These are phyloP conservation scores for Neurospora tetraspora DNA, from an alignment of 495 filamentous ascomycete species.

Conservation along the genomic window DNA sequence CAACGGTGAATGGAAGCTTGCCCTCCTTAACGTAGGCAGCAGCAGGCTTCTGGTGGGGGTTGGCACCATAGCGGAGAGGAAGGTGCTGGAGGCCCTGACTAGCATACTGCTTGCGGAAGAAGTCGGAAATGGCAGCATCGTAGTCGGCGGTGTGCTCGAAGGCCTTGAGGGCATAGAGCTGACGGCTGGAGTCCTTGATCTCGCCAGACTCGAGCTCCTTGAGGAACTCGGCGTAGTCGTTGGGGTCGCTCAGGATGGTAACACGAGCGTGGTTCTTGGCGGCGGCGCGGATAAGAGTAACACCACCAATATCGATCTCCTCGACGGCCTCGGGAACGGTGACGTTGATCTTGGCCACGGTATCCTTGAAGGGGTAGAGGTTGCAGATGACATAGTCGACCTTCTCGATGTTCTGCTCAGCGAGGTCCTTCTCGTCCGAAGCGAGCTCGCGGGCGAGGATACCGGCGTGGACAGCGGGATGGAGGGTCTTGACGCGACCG, in stretches of 20 bases:
- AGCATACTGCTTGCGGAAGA: constrained; percentile 95
- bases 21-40: constrained; percentile 64
- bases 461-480: constrained; percentile 85
- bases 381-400: constrained; percentile 99
- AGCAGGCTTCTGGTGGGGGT: constrained; percentile 96
- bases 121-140: constrained; percentile 85
- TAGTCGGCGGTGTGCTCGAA: constrained; percentile 99
- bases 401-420: constrained; percentile 93
- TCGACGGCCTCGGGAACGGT: constrained; percentile 94
- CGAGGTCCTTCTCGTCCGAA: constrained; percentile 91
- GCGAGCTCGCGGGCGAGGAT: constrained; percentile 89
- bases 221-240: constrained; percentile 89
- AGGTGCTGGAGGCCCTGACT: constrained; percentile 73
- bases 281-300: constrained; percentile 89
- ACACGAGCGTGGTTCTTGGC: constrained; percentile 96
- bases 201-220: constrained; percentile 80
- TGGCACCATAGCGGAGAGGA: constrained; percentile 84
- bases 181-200: constrained; percentile 70
- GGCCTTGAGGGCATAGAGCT: constrained; percentile 86
- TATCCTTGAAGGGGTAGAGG: constrained; percentile 97
- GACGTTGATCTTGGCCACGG: constrained; percentile 90
- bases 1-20: constrained; percentile 87
- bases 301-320: constrained; percentile 96
- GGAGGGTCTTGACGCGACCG: constrained; percentile 93
- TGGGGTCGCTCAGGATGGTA: constrained; percentile 86